Evolutionary conservation across 176 grass and related monocot species (phyloP), one percentile per base, ranked within the genome.

Genomic region (Areca catechu): DNA sequence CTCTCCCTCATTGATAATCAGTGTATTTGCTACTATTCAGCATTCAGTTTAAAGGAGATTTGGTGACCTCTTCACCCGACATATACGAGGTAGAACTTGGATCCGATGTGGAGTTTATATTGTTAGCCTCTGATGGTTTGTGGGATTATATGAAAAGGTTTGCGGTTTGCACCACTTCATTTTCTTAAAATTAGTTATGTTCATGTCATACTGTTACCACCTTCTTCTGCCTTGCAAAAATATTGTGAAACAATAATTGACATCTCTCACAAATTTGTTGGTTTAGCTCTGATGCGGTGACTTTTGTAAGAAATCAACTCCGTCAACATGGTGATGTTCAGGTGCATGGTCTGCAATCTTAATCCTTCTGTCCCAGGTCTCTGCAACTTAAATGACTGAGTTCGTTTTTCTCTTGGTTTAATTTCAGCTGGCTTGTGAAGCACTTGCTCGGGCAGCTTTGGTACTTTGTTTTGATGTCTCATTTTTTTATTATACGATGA

Each of bases 71-170:
- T 56, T 74, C 71, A 71, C 83, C 93, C 25, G 87, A 97, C 51
- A 76, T 92, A 76, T 83, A 85, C 68, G 73, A 79, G 16, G 54
- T 84, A 50, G 87, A 91, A 71, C 83, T 97, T 71, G 83, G 80
- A 79, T 71, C 78, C 12, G 80, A 97, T 78, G 74, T 59, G 54
- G 93, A 97, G 75, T 88, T 97, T 56, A 43, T 92, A 72, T 71
- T 97, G 65, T 66, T 97, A 62, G 93, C 93, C 66, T 85, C 87
- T 9, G 93, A 97, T 83, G 93, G 93, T 60, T 84, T 97, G 63
- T 97, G 93, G 93, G 93, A 97, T 77, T 92, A 88, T 55, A 88
- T 92, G 58, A 92, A 97, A 91, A 92, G 69, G 93, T 97, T 53
- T 48, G 3, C 50, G 25, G n/a, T n/a, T n/a, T n/a, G n/a, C n/a